These are phyloP conservation scores for Ustilago loliicola DNA, from an alignment of 1,284 basidiomycete species.

Conservation along the genomic window DNA sequence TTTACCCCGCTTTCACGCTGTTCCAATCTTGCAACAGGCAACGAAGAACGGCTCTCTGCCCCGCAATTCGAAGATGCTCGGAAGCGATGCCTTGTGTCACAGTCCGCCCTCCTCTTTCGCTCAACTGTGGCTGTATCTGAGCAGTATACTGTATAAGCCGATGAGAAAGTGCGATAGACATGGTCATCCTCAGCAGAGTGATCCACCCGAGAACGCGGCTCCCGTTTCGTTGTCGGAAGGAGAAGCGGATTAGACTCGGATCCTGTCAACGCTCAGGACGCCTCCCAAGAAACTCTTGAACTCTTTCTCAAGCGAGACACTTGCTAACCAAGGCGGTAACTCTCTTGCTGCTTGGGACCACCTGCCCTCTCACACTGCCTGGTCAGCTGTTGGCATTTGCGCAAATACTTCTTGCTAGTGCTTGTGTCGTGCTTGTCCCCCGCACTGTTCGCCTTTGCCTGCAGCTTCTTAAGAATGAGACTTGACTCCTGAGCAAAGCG, in stretches of 20 bases:
- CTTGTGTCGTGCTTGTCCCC: neutral
- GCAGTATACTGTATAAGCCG: no score
- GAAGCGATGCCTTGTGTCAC: neutral
- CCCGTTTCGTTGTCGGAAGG: no score
- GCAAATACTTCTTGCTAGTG: no score
- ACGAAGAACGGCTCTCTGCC: neutral
- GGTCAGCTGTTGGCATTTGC: neutral
- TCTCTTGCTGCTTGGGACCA: neutral
- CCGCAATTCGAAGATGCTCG: neutral
- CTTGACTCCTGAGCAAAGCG: neutral
- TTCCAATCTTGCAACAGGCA: neutral
- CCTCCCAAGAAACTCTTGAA: no score
- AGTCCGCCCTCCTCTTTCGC: neutral
- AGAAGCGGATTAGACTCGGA: no score
- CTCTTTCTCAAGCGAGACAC: neutral
- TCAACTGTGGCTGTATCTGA: no score
- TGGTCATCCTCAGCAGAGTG: neutral
- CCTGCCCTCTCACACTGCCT: neutral
- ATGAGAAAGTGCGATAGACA: no score
- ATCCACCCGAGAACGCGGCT: neutral
- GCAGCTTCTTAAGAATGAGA: neutral
- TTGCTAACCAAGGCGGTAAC: neutral
- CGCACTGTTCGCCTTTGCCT: neutral
- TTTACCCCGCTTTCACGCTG: slow-evolving; percentile 19
- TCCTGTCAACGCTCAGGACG: neutral